Evolutionary conservation across 768 basidiomycete species (phyloP).

Genomic region (Chalciporus pseudorubinellus): DNA sequence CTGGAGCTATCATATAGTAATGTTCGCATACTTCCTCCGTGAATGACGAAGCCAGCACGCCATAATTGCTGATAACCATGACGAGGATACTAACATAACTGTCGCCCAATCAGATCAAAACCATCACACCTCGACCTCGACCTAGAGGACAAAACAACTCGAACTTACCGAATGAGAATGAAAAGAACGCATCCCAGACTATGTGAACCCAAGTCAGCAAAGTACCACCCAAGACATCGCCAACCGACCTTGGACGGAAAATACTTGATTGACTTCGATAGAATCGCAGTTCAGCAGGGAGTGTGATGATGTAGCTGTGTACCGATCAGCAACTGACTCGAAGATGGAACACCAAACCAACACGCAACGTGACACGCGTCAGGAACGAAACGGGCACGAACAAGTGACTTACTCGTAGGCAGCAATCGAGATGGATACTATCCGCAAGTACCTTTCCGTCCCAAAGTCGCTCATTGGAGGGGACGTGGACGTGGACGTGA

Average conservation of each 20-base stretch:
- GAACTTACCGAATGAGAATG: conserved; percentile 31
- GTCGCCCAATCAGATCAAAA: conserved; percentile 8
- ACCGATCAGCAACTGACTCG: not conserved
- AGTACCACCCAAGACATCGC: not conserved
- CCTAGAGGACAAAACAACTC: not conserved
- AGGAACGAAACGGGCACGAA: not conserved
- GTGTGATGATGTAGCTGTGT: conserved; percentile 31
- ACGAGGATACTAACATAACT: conserved; percentile 43
- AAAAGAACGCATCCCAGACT: conserved; percentile 33
- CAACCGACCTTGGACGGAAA: conserved; percentile 27
- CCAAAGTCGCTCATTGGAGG: conserved; percentile 18
- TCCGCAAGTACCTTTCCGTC: conserved; percentile 33
- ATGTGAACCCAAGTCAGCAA: not conserved
- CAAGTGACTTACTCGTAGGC: conserved; percentile 41
- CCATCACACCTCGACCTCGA: too few species aligned
- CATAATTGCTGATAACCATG: conserved; percentile 52
- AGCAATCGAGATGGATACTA: conserved; percentile 37
- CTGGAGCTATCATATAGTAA: too few species aligned
- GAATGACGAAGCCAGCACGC: conserved; percentile 55
- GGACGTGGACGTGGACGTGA: not conserved
- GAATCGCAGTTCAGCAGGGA: conserved; percentile 34
- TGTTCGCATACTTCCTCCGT: conserved; percentile 42
- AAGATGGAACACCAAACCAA: not conserved
- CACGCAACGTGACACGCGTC: not conserved
- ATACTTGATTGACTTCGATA: conserved; percentile 30